Evolutionary conservation across 805 yeast species (phyloP).

Genomic region (Candida xyloterini): DNA sequence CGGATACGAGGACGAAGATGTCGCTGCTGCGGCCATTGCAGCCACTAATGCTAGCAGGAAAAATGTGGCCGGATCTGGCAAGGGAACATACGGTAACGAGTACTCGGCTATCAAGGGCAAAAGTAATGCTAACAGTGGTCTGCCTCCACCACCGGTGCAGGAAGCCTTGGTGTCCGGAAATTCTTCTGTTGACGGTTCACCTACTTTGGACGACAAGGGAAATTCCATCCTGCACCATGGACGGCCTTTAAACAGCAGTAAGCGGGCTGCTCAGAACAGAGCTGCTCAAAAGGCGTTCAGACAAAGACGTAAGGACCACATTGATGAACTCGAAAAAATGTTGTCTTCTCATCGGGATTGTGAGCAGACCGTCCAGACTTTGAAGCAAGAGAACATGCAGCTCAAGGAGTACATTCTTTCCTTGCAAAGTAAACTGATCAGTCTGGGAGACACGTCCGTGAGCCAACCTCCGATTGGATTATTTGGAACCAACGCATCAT

Average conservation of each 20-base stretch:
- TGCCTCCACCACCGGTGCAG: slow-evolving; percentile 12
- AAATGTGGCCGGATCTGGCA: background rate
- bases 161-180: background rate
- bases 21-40: slow-evolving; percentile 36
- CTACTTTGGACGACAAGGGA: slow-evolving; percentile 1
- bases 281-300: slow-evolving; percentile 91
- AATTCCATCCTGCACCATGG: slow-evolving; percentile 24
- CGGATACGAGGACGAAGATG: slow-evolving; percentile 21
- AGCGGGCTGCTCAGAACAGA: slow-evolving; percentile 89
- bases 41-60: slow-evolving; percentile 11
- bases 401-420: slow-evolving; percentile 71
- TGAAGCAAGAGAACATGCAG: slow-evolving; percentile 66
- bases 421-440: slow-evolving; percentile 62
- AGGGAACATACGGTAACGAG: slow-evolving; percentile 1
- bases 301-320: slow-evolving; percentile 74
- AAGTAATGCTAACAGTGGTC: slow-evolving; percentile 10
- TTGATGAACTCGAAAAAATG: slow-evolving; percentile 73
- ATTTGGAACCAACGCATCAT: slow-evolving; percentile 13
- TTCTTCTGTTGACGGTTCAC: background rate
- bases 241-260: slow-evolving; percentile 56
- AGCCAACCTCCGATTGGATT: slow-evolving; percentile 20
- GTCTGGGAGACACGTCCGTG: slow-evolving; percentile 17
- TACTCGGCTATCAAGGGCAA: slow-evolving; percentile 7
- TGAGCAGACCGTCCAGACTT: slow-evolving; percentile 60
- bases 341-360: slow-evolving; percentile 62